phyloP scores from a whole-genome alignment of 306 rosid genomes.

The Quercus mongolica region DNA sequence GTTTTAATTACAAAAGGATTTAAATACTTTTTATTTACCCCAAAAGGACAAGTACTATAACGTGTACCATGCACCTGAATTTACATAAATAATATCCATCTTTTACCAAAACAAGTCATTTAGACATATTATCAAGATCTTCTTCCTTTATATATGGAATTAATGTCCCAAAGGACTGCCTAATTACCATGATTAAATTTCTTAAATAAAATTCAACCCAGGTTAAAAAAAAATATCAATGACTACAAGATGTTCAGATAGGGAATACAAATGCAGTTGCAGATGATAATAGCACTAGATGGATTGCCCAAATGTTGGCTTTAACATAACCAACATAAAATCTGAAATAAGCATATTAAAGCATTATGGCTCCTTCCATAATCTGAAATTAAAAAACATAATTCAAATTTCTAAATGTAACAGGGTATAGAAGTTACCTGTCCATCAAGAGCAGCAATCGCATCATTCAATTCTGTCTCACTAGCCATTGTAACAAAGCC shows the following conservation, averaged over 20 bases:
- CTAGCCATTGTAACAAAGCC: conserved; percentile 84
- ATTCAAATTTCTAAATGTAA: not conserved
- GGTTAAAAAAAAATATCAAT: not conserved
- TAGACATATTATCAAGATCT: not conserved
- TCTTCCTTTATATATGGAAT: not conserved
- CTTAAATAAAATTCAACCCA: not conserved
- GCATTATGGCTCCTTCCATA: too few relatives aligned
- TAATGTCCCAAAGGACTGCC: not conserved
- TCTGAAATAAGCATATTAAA: conserved; percentile 22
- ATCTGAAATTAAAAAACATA: not conserved
- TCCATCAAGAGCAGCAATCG: conserved; percentile 93
- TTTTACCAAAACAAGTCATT: not conserved
- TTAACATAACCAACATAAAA: conserved; percentile 29
- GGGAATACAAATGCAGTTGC: not conserved
- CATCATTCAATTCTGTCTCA: conserved; percentile 74
- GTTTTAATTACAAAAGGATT: not conserved
- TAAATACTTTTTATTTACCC: too few relatives aligned
- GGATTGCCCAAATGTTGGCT: not conserved
- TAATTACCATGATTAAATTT: not conserved
- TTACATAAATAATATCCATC: not conserved
- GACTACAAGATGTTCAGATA: not conserved
- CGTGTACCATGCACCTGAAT: not conserved
- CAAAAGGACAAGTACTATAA: not conserved
- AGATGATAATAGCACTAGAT: not conserved
- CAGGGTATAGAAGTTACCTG: conserved; percentile 50